A percentile compares a stretch with the other conserved stretches of the same genome.
phyloP scores from a whole-genome alignment of 805 yeast genomes.

The Saccharomyces eubayanus region DNA sequence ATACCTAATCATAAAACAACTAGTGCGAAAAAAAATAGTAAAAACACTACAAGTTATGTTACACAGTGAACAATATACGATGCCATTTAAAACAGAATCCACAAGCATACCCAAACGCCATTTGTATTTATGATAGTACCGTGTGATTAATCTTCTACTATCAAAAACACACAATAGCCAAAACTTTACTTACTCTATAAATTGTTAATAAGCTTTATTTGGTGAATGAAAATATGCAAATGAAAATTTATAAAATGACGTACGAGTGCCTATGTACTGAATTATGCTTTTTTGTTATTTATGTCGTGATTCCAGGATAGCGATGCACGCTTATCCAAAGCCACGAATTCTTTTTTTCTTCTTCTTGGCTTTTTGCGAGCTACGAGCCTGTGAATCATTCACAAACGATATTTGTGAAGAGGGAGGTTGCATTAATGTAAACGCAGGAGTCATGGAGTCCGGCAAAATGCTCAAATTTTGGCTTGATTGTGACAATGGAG shows the following conservation, averaged over 20 bases:
- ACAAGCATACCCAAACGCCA: too few species aligned
- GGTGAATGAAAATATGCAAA: neutral
- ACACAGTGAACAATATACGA: too few species aligned
- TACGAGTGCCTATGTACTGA: neutral
- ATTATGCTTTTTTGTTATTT: neutral
- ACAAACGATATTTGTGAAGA: conserved; percentile 15
- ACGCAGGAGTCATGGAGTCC: conserved; percentile 28
- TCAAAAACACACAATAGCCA: too few species aligned
- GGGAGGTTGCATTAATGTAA: conserved; percentile 21
- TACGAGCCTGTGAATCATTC: conserved; percentile 7
- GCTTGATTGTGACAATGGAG: conserved; percentile 1
- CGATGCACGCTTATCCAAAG: conserved; percentile 30
- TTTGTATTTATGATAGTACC: too few species aligned
- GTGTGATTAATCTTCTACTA: too few species aligned
- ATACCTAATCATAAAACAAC: too few species aligned
- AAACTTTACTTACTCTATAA: too few species aligned
- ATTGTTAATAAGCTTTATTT: neutral
- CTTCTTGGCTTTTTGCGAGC: conserved; percentile 16
- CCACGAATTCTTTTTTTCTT: conserved; percentile 44
- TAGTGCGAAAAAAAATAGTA: too few species aligned
- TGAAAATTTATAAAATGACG: neutral
- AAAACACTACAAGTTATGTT: too few species aligned
- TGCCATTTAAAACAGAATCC: too few species aligned
- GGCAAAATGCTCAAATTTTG: conserved; percentile 17
- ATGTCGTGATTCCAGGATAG: neutral